phyloP scores from a whole-genome alignment of 257 asterid genomes.

The Solanum lycopersicoides region DNA sequence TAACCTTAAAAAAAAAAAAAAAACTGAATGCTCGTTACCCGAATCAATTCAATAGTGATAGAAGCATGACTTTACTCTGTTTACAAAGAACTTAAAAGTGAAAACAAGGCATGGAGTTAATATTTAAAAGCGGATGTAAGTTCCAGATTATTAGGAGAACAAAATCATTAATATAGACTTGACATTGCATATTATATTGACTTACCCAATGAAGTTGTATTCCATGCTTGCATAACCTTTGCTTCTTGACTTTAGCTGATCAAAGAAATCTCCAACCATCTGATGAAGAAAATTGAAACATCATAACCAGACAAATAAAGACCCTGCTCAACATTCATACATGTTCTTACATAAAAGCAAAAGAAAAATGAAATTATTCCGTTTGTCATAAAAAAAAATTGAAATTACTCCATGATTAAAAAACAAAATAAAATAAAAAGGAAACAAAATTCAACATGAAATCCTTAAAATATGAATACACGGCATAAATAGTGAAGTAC shows the following conservation, averaged over 20 bases:
- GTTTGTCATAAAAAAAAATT: not conserved
- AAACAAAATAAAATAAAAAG: not conserved
- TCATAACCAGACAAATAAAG: not conserved
- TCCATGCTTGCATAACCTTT: constrained; percentile 99
- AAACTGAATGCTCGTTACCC: not conserved
- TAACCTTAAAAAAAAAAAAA: not conserved
- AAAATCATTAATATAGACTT: not conserved
- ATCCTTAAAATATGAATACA: not conserved
- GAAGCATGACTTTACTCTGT: not conserved
- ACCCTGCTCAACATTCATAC: not conserved
- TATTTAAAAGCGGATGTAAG: not conserved
- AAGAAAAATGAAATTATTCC: not conserved
- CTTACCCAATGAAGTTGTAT: constrained; percentile 83
- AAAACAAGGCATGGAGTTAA: not conserved
- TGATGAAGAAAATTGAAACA: constrained; percentile 24
- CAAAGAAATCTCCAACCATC: constrained; percentile 99
- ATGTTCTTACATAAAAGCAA: not conserved
- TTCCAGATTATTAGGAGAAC: not conserved
- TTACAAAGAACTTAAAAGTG: not conserved
- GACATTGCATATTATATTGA: not conserved
- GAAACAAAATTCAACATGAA: not conserved
- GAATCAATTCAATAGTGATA: not conserved
- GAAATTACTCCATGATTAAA: not conserved
- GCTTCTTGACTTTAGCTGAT: constrained; percentile 96
- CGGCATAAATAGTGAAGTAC: not conserved